A percentile compares a stretch with the other conserved stretches of the same genome.
Evolutionary conservation across 73 alveolate species (phyloP).

Genomic region (Paraurostyla sp.): DNA sequence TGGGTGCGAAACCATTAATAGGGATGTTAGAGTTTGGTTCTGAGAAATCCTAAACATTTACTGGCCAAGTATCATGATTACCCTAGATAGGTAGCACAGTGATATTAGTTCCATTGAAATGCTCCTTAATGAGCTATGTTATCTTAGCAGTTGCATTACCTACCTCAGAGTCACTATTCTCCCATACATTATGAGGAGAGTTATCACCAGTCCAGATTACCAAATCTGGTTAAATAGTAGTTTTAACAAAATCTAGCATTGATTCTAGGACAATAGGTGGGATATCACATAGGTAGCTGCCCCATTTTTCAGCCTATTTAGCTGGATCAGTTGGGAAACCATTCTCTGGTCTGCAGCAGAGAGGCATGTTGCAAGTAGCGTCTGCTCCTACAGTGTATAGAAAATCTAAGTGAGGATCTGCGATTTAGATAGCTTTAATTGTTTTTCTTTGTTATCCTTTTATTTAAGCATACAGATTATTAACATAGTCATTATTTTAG

Average conservation of each 20-base stretch:
- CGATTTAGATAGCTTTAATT: constrained; percentile 57
- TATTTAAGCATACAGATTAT: neutral
- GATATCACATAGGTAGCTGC: constrained; percentile 84
- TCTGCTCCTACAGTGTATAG: constrained; percentile 84
- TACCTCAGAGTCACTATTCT: neutral
- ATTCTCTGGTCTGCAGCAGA: constrained; percentile 89
- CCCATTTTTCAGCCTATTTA: constrained; percentile 82
- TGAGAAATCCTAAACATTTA: constrained; percentile 53
- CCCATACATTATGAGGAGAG: constrained; percentile 80
- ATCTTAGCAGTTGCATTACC: neutral
- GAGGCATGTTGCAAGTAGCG: constrained; percentile 81
- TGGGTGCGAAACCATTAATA: constrained; percentile 35
- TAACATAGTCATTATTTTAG: constrained; percentile 22
- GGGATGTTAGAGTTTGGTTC: constrained; percentile 4
- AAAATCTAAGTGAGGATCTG: constrained; percentile 93
- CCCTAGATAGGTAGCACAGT: constrained; percentile 47
- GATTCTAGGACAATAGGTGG: constrained; percentile 56
- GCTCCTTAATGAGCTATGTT: neutral
- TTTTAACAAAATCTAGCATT: constrained; percentile 30
- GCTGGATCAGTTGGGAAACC: constrained; percentile 82
- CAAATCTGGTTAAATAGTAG: constrained; percentile 80
- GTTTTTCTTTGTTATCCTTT: neutral
- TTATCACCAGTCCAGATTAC: constrained; percentile 93
- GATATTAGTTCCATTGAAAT: constrained; percentile 27
- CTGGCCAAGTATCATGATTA: constrained; percentile 76